Evolutionary conservation across 495 filamentous ascomycete species (phyloP).

Genomic region (Trichoderma erinaceum): DNA sequence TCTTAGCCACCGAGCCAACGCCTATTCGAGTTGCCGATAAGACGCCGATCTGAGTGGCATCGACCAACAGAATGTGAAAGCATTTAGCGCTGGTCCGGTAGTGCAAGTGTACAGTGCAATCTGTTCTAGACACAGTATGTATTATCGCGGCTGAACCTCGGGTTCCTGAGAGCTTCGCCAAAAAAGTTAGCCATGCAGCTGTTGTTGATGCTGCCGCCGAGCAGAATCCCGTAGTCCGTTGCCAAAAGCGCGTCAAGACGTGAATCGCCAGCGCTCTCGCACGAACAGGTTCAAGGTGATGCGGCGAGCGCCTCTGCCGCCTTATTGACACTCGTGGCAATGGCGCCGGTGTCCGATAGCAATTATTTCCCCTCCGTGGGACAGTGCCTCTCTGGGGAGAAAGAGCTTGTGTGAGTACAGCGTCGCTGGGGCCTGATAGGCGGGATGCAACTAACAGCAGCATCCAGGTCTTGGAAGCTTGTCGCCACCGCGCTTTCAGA

Average conservation of each 20-base stretch:
- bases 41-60: background rate
- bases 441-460: conserved; percentile 18
- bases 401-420: conserved; percentile 35
- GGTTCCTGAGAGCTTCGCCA: conserved; percentile 15
- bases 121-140: background rate
- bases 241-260: conserved; percentile 1
- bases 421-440: background rate
- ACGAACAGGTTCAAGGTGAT: conserved; percentile 6
- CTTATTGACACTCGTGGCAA: conserved; percentile 13
- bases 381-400: conserved; percentile 41
- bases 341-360: conserved; percentile 36
- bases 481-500: conserved; percentile 61
- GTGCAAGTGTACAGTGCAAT: background rate
- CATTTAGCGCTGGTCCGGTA: too few relatives aligned
- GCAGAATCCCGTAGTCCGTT: background rate
- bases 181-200: conserved; percentile 12
- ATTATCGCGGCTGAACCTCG: background rate
- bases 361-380: conserved; percentile 44
- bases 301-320: conserved; percentile 6
- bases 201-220: conserved; percentile 9
- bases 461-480: conserved; percentile 66
- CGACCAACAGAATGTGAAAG: too few relatives aligned
- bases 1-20: background rate
- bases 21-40: background rate
- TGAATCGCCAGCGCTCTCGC: background rate